Conservation (phyloP, 2,329 filamentous ascomycete genomes). For the Curvularia lunata region DNA sequence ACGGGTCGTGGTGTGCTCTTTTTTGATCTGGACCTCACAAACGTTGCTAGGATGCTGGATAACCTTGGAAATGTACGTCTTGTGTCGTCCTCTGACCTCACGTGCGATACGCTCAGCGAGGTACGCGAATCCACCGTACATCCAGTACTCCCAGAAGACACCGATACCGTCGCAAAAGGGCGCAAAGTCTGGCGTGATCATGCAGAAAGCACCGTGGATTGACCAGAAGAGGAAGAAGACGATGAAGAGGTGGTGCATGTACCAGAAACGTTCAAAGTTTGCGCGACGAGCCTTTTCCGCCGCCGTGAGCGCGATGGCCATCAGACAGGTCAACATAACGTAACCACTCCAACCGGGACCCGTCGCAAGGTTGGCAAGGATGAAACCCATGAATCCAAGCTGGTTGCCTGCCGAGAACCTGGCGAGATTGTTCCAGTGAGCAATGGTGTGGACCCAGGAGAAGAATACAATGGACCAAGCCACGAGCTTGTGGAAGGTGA, state of each 20-base stretch:
- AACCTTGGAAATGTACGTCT: constrained; percentile 86
- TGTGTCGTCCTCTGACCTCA: constrained; percentile 79
- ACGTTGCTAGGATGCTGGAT: constrained; percentile 89
- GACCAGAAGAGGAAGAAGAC: constrained; percentile 91
- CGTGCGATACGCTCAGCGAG: constrained; percentile 79
- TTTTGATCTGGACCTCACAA: constrained; percentile 91
- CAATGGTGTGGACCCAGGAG: constrained; percentile 83
- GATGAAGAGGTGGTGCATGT: constrained; percentile 86
- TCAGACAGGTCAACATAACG: constrained; percentile 79
- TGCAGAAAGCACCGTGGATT: constrained; percentile 87
- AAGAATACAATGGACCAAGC: constrained; percentile 91
- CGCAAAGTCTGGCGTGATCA: constrained; percentile 84
- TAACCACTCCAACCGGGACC: constrained; percentile 88
- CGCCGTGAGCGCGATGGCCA: constrained; percentile 79
- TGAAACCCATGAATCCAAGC: constrained; percentile 77
- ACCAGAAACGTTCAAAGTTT: constrained; percentile 91
- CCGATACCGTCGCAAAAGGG: constrained; percentile 79
- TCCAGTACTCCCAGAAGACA: constrained; percentile 91
- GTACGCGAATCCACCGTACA: constrained; percentile 82
- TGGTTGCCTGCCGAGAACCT: constrained; percentile 76
- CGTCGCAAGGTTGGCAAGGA: constrained; percentile 77
- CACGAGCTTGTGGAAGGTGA: constrained; percentile 83
- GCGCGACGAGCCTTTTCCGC: constrained; percentile 77
- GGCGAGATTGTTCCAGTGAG: constrained; percentile 87
- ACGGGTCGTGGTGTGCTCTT: constrained; percentile 80